Base-by-base conservation (phyloP, 306 rosid species). In the Betula pendula region DNA sequence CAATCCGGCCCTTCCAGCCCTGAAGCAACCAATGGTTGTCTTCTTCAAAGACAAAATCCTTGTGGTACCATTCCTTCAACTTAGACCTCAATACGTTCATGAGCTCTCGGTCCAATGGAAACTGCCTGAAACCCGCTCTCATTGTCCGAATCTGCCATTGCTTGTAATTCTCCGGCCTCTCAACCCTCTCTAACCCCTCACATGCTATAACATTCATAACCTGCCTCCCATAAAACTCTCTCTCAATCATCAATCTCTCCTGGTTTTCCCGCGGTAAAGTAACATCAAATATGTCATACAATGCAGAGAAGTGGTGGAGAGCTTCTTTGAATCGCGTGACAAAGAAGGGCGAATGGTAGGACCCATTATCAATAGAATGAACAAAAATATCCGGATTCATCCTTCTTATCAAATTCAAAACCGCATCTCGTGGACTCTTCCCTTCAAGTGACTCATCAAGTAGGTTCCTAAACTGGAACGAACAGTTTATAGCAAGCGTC, bases 1-100 rank as follows among this genome's bases (percentile, higher is more conserved):
- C 6, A 38, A 65, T 65, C 27, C 70, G 70, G 48, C 70, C 70
- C 70, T 65, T 65, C 70, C 70, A 65, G 8, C 70, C 70, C 27
- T 65, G 70, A 65, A 65, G 70, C 27, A 65, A 6, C 70, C 70
- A 65, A 8, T 65, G 27, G 70, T 38, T 65, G 25, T 38, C 48
- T 9, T 65, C 25, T 8, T 65, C 70, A 19, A 65, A 25, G 1
- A 17, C 24, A n/a, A 65, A 65, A 38, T 65, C 48, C 70, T 65
- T 65, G 45, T 65, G 70, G 47, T 65, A 65, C 70, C 16, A 19
- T 65, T 3, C 70, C 70, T 65, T 35, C 45, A 65, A 17, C 70
- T 16, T 38, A 1, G 17, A 40, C 47, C 47, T 38, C 15, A 65
- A 17, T 17, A 0, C 1, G 11, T 20, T 38, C 70, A 65, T 4